Evolutionary conservation across 1,284 basidiomycete species (phyloP).

Genomic region (Fistulinella cinereoalba): DNA sequence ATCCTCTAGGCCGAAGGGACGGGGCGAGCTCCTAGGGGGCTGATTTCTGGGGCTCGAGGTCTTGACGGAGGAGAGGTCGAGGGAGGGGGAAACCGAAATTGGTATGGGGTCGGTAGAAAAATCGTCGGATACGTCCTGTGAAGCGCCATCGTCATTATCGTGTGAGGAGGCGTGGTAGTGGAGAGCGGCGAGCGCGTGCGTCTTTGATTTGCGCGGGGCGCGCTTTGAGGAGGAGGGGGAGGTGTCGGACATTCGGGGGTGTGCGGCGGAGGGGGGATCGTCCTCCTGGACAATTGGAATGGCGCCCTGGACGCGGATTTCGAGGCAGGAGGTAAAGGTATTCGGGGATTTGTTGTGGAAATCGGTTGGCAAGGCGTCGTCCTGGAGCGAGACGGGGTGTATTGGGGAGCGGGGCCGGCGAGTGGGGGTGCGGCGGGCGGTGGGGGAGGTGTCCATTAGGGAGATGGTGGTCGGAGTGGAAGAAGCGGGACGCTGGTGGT

Average conservation of each 20-base stretch:
- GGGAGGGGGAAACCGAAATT: slow-evolving; percentile 55
- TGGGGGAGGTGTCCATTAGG: slow-evolving; percentile 16
- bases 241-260: slow-evolving; percentile 27
- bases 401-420: slow-evolving; percentile 31
- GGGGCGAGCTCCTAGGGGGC: slow-evolving; percentile 39
- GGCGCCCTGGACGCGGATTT: slow-evolving; percentile 51
- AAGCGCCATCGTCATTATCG: slow-evolving; percentile 45
- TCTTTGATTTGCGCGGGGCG: slow-evolving; percentile 84
- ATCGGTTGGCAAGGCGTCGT: slow-evolving; percentile 35
- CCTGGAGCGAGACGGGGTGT: slow-evolving; percentile 22
- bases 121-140: slow-evolving; percentile 43
- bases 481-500: slow-evolving; percentile 2
- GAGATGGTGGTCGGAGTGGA: slow-evolving; percentile 3
- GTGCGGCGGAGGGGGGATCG: slow-evolving; percentile 22
- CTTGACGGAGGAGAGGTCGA: slow-evolving; percentile 72
- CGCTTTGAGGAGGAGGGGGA: slow-evolving; percentile 47
- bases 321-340: slow-evolving; percentile 50
- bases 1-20: slow-evolving; percentile 85
- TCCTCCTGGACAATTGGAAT: slow-evolving; percentile 38
- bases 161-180: slow-evolving; percentile 59
- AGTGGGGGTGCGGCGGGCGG: slow-evolving; percentile 25
- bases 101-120: slow-evolving; percentile 50
- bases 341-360: slow-evolving; percentile 39
- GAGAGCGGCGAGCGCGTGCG: slow-evolving; percentile 73
- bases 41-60: slow-evolving; percentile 51